These are phyloP conservation scores for Tricholoma bakamatsutake DNA, from an alignment of 768 basidiomycete species.

Conservation along the genomic window DNA sequence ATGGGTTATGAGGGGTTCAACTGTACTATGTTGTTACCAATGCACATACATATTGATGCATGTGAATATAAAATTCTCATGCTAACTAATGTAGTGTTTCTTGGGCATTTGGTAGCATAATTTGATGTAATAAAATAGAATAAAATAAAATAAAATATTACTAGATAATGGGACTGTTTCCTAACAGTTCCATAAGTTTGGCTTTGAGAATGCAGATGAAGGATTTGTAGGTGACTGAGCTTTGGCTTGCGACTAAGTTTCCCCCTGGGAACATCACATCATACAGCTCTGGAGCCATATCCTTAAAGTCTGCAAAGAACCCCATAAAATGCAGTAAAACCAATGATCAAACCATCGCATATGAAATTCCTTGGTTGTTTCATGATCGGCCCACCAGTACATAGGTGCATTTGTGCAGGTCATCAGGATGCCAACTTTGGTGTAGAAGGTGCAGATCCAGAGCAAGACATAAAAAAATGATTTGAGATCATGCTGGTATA, in stretches of 20 bases:
- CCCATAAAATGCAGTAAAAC: background rate
- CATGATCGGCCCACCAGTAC: background rate
- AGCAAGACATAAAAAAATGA: background rate
- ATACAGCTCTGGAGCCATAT: background rate
- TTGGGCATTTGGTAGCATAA: too few relatives aligned
- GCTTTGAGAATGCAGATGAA: background rate
- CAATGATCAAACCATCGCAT: background rate
- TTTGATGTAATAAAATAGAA: too few relatives aligned
- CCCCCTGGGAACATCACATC: background rate
- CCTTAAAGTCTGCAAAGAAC: background rate
- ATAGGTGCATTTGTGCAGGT: background rate
- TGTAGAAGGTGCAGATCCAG: background rate
- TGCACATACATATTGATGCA: too few relatives aligned
- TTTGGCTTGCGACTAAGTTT: background rate
- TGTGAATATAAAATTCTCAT: too few relatives aligned
- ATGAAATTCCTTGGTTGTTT: background rate
- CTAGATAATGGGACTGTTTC: too few relatives aligned
- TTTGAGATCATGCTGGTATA: background rate
- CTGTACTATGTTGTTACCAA: too few relatives aligned
- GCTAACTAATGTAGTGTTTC: too few relatives aligned
- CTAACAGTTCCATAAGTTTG: background rate
- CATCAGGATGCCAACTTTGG: background rate
- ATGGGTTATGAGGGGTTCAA: too few relatives aligned
- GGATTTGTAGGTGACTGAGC: background rate
- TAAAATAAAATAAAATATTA: too few relatives aligned